Evolutionary conservation across 257 asterid species (phyloP), one percentile per base, ranked within the genome.

Genomic region (Scutellaria galericulata): DNA sequence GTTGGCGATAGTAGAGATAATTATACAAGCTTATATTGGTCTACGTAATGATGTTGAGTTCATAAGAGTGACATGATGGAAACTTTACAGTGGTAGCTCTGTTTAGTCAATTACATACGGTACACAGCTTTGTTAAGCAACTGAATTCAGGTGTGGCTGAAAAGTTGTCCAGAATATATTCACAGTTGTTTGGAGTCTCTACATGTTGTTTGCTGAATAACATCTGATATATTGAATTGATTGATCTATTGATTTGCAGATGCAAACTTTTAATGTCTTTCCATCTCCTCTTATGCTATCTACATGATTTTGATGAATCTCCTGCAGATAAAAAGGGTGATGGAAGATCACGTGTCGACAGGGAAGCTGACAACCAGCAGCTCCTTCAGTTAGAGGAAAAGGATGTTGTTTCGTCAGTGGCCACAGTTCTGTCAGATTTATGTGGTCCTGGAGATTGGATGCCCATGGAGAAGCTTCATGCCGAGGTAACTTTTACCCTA

Each of bases 361-460:
- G 96, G 78, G 99, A 94, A 48, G 83, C 90, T 47, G 98, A 94
- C 79, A 87, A 89, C 77, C 89, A 89, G 75, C 96, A 89, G 85
- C 92, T 90, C 55, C 89, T 89, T 78, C 90, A 66, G 82, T 78
- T 87, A 63, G 98, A 94, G 66, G 99, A 94, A 77, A 88, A 86
- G 83, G 98, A 94, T 66, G 97, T 91, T 18, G 98, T 94, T 52
- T 88, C 97, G 68, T 91, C 96, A 27, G 98, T 94, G 42, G 99
- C 98, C 2, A 91, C 86, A 12, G 90, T 91, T 61, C 81, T 94
- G 64, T 94, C 98, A 56, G 99, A 91, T 81, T 79, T 87, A 66
- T 94, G 98, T 52, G 97, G 99, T 66, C 99, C 97, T 51, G 99
- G 98, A 64, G 99, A 94, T 54, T 94, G 96, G 96, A 91, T 94